These are phyloP conservation scores for Sclerotinia spermophila DNA, from an alignment of 2,329 filamentous ascomycete species.

Conservation along the genomic window DNA sequence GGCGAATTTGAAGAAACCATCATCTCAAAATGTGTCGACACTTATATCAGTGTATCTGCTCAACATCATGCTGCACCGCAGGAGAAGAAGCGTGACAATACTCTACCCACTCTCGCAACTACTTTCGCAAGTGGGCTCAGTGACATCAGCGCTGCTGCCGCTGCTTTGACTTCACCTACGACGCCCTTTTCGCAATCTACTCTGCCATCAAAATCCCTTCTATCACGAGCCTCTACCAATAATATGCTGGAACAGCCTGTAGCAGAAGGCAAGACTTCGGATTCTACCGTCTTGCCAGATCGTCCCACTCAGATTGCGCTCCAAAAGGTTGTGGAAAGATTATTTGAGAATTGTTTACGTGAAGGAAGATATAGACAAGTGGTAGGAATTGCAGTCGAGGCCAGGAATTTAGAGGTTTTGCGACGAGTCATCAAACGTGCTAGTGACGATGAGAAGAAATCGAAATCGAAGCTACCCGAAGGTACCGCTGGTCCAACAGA, in stretches of 20 bases:
- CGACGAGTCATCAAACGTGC: constrained; percentile 82
- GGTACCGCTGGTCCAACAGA: constrained; percentile 63
- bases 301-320: constrained; percentile 74
- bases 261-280: constrained; percentile 35
- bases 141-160: constrained; percentile 56
- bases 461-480: constrained; percentile 55
- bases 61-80: constrained; percentile 50
- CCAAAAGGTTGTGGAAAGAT: constrained; percentile 76
- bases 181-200: constrained; percentile 94
- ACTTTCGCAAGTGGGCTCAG: constrained; percentile 67
- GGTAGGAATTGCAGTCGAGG: constrained; percentile 93
- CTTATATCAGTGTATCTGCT: constrained; percentile 81
- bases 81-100: constrained; percentile 48
- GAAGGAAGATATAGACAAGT: constrained; percentile 91
- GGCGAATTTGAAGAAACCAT: constrained; percentile 99
- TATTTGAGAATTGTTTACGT: constrained; percentile 86
- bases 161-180: constrained; percentile 74
- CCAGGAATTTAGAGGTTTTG: constrained; percentile 84
- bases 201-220: constrained; percentile 86
- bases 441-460: constrained; percentile 76
- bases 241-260: constrained; percentile 52
- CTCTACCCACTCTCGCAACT: constrained; percentile 60
- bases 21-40: constrained; percentile 96
- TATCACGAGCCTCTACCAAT: constrained; percentile 75
- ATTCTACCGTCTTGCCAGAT: constrained; percentile 49